phyloP scores from a whole-genome alignment of 805 yeast genomes.

The Saturnispora sanitii region DNA sequence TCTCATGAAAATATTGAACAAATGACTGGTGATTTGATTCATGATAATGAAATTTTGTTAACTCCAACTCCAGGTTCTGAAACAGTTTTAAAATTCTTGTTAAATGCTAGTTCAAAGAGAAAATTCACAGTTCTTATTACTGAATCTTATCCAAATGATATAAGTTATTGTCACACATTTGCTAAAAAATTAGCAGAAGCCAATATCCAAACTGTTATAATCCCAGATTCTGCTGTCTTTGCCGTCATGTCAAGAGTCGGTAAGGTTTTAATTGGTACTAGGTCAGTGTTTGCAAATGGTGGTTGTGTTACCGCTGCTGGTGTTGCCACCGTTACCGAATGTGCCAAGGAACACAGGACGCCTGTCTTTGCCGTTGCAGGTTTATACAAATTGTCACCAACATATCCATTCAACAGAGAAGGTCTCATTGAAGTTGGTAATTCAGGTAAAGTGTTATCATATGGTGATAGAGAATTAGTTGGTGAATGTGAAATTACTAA shows the following conservation, averaged over 20 bases:
- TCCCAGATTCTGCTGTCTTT: conserved; percentile 86
- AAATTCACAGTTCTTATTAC: conserved; percentile 86
- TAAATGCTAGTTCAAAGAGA: conserved; percentile 82
- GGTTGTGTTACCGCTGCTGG: conserved; percentile 88
- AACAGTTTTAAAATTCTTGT: conserved; percentile 77
- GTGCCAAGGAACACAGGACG: conserved; percentile 91
- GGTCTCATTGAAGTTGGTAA: conserved; percentile 85
- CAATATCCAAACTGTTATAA: conserved; percentile 79
- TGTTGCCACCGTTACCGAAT: conserved; percentile 85
- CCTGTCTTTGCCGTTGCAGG: conserved; percentile 97
- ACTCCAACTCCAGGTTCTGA: conserved; percentile 94
- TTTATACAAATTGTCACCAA: conserved; percentile 81
- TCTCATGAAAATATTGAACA: conserved; percentile 86
- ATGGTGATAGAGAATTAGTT: conserved; percentile 57
- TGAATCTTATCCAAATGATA: conserved; percentile 85
- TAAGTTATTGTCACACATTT: conserved; percentile 65
- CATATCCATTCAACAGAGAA: conserved; percentile 83
- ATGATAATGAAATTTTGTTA: conserved; percentile 74
- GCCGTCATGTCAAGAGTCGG: conserved; percentile 98
- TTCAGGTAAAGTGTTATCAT: conserved; percentile 76
- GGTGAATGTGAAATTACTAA: conserved; percentile 75
- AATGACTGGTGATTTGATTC: conserved; percentile 88
- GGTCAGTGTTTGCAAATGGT: conserved; percentile 92
- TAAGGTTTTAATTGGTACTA: conserved; percentile 87
- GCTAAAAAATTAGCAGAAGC: conserved; percentile 74